Conservation (phyloP, 257 asterid species). For the Fraxinus pennsylvanica region DNA sequence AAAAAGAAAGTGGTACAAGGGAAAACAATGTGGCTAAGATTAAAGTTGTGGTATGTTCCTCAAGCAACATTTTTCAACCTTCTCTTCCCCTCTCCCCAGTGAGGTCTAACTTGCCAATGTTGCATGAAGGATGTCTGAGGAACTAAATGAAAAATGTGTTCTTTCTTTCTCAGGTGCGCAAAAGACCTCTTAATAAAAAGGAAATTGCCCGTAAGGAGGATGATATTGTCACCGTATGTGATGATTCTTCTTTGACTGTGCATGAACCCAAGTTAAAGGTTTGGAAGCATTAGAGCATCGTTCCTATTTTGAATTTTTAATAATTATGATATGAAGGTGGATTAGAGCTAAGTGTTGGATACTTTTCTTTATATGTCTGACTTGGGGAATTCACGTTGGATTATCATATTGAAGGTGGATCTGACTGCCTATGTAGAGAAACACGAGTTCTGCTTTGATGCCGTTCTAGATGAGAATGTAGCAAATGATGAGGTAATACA, state of each 20-base stretch:
- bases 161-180: constrained; percentile 71
- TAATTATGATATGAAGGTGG: constrained; percentile 13
- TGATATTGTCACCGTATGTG: constrained; percentile 77
- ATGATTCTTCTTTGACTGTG: constrained; percentile 72
- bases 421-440: constrained; percentile 97
- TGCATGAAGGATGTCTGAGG: constrained; percentile 17
- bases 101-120: background rate
- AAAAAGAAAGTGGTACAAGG: constrained; percentile 61
- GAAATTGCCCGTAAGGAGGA: constrained; percentile 86
- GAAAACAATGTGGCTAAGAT: constrained; percentile 95
- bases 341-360: background rate
- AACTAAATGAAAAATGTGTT: constrained; percentile 20
- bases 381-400: constrained; percentile 36
- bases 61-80: background rate
- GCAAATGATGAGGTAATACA: constrained; percentile 87
- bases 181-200: constrained; percentile 96
- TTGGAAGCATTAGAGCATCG: constrained; percentile 24
- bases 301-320: constrained; percentile 3
- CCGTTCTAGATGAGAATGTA: constrained; percentile 88
- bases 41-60: constrained; percentile 83
- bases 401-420: constrained; percentile 67
- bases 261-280: constrained; percentile 97
- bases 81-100: background rate
- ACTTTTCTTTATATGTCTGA: constrained; percentile 3
- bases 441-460: constrained; percentile 97